phyloP scores from a whole-genome alignment of 257 asterid species.

The Solanum pennellii region DNA sequence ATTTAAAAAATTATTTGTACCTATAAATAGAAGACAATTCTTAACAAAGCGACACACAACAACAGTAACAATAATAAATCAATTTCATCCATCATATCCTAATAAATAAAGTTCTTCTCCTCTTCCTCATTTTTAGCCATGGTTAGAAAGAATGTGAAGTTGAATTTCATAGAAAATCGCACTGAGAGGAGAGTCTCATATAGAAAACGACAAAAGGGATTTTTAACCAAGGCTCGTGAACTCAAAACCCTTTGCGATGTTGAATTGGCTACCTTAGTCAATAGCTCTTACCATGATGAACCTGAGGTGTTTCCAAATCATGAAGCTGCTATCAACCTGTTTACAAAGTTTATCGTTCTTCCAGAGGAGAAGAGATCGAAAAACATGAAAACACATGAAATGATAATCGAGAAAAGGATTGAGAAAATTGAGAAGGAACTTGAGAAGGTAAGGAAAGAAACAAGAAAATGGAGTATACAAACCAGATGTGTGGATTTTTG shows the following conservation, averaged over 20 bases:
- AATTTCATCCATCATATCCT: neutral
- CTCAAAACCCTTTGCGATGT: neutral
- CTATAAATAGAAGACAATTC: neutral
- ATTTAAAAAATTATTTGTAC: too few relatives aligned
- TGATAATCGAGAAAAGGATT: neutral
- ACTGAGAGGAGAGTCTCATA: neutral
- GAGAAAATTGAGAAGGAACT: neutral
- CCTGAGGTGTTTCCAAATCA: neutral
- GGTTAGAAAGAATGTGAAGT: neutral
- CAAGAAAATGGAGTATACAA: neutral
- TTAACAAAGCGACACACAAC: neutral
- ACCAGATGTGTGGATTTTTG: neutral
- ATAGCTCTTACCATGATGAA: neutral
- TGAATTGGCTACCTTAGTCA: neutral
- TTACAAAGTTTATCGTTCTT: neutral
- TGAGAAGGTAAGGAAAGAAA: neutral
- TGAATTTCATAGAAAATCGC: neutral
- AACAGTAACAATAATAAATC: neutral
- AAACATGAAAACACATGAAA: neutral
- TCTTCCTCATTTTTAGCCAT: neutral
- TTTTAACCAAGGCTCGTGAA: neutral
- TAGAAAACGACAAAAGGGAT: neutral
- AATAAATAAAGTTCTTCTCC: neutral
- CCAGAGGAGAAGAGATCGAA: neutral
- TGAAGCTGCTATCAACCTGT: rapidly evolving